Evolutionary conservation across 805 yeast genomes (phyloP), one percentile per base, ranked within the genome.

Genomic region (Brettanomyces custersianus): DNA sequence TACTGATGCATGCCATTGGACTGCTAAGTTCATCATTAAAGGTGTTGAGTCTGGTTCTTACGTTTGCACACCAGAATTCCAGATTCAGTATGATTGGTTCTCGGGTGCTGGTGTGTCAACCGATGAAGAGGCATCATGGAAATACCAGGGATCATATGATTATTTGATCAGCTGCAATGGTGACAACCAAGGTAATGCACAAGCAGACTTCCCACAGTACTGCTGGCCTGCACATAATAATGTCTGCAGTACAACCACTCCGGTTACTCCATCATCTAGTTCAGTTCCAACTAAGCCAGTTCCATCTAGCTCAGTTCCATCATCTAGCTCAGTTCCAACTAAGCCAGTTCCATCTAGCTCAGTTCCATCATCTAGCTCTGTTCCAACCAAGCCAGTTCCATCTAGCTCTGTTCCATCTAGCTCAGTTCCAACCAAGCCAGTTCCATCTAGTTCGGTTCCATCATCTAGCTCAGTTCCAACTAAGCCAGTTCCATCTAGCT

Each of bases 31-130:
- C 33, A 36, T 39, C 27, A 48, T 52, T 13, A 39, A 49, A 24
- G 52, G 45, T 22, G 33, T 31, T 16, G 35, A 30, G 6, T 31
- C 33, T 22, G 38, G 40, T 13, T 11, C 22, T 20, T 23, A 30
- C 13, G 33, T 38, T 18, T 44, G 46, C 41, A 44, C 49, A 45
- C 44, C 45, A 8, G 25, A 35, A 16, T 52, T 51, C 40, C 49
- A 48, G 37, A 49, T 52, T 31, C 57, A 54, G 34, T 52, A 41
- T 33, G 59, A 53, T 24, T 52, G 55, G 45, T 38, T 42, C 19
- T 49, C 51, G 20, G 50, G 49, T n/a, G 39, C 32, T 16, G 45
- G 39, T 13, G 41, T 27, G 7, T 36, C 38, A 4, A 20, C 36
- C 5, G 20, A 16, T 20, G 23, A 19, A 10, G 3, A 30, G 33